Evolutionary conservation across 352 stramenopile genomes (phyloP), one percentile per base, ranked within the genome.

Genomic region (Globisporangium sylvaticum): DNA sequence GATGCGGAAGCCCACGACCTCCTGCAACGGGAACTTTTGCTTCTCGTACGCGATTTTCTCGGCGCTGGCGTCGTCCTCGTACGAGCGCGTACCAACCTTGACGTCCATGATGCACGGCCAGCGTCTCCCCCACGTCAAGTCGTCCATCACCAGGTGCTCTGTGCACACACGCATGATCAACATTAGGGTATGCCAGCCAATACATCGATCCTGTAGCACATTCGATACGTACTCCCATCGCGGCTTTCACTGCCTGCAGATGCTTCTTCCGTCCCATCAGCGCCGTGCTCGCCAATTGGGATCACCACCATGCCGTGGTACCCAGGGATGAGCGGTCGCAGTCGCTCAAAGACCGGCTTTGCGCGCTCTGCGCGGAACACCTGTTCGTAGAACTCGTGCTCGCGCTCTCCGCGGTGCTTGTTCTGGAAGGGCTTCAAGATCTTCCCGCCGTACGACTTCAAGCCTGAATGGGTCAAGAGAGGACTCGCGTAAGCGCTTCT

Each of bases 71-170:
- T 87, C 76, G 31, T 92, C 79, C 70, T 99, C 96, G 71, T 95
- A 99, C n/a, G 96, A 98, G 70, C 89, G 81, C 39, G 83, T 94
- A 53, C 97, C 97, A 69, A 99, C 96, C 81, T 99, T 99, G 56
- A 99, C 81, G 76, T 99, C 97, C 80, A 99, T 97, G 56, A 98
- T 88, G 73, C 93, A 98, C 10, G 97, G 94, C 70, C 86, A 84
- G 24, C 57, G 24, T 44, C 94, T 94, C 10, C 77, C 81, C 55
- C 64, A 77, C n/a, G 92, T 97, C 24, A 98, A 65, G 70, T 99
- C 90, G 56, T 97, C 79, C 31, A 99, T 75, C 34, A 89, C 69
- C 20, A 99, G 72, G 74, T 97, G 96, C 50, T 89, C 85, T 94
- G 58, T 12, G 2, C 32, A 58, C 14, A 62, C 10, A 57, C 1